Evolutionary conservation across 140 eudicot species (phyloP), one percentile per base, ranked within the genome.

Genomic region (Oenanthe javanica): DNA sequence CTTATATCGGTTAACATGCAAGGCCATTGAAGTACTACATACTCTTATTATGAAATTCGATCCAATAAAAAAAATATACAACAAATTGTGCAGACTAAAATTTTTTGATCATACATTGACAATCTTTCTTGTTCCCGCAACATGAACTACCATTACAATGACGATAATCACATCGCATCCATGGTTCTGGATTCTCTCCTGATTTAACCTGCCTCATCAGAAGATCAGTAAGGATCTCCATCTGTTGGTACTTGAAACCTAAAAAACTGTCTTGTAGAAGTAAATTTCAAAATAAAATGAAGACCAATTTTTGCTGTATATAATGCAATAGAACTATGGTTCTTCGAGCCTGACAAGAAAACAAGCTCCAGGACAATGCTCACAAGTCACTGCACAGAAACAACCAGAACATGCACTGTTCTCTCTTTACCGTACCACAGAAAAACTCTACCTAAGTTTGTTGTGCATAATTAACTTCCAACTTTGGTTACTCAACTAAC

Each of bases 401-500:
- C 81, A 79, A n/a, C 54, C 75, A 79, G 64, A 79, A 63, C 8
- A 36, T 66, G 76, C 50, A 47, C 79, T 43, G 25, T 23, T 40
- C 14, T 71, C 49, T 42, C 76, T 40, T 74, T 13, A 23, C 73
- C 38, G 6, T 71, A 23, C 69, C 23, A 52, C 50, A 66, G 71
- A 55, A 83, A n/a, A 83, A 78, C 73, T 54, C 54, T 66, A 79
- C 42, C 71, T 76, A 75, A 81, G 80, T 47, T 55, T 77, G 47
- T 47, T 72, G 72, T 73, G 73, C 82, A 70, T 50, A 40, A 36
- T 42, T 40, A 72, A 83, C 89, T 86, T 82, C 81, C 80, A 43
- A 23, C 85, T 61, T 82, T 49, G 12, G 46, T 82, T 81, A 89
- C 79, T 91, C 94, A 2, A 78, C 82, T 21, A 91, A 82, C 81